phyloP scores from a whole-genome alignment of 352 stramenopile genomes.

The Elongisporangium undulatum region DNA sequence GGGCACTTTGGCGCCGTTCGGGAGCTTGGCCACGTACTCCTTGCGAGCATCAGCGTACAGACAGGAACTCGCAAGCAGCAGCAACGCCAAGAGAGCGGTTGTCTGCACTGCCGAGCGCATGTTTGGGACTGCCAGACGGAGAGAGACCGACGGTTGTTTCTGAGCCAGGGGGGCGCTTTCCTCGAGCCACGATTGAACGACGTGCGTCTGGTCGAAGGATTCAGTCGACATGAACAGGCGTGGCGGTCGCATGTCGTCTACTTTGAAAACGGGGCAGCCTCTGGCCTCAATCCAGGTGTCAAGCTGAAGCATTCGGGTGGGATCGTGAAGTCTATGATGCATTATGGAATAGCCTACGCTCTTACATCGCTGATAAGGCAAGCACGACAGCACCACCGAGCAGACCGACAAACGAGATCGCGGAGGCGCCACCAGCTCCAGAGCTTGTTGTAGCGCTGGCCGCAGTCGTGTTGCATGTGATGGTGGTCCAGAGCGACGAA shows the following conservation, averaged over 20 bases:
- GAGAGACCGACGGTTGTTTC: neutral
- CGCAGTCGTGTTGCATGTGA: constrained; percentile 15
- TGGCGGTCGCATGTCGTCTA: no score
- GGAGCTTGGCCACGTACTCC: constrained; percentile 15
- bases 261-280: no score
- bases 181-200: neutral
- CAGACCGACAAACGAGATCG: neutral
- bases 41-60: constrained; percentile 3
- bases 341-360: neutral
- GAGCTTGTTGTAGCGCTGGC: constrained; percentile 10
- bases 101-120: neutral
- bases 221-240: no score
- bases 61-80: neutral
- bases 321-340: neutral
- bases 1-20: constrained; percentile 24
- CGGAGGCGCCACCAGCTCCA: neutral
- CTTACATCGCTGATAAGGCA: neutral
- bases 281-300: no score
- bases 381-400: neutral
- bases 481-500: constrained; percentile 20
- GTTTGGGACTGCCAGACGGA: neutral
- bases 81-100: neutral
- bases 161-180: neutral
- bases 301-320: no score
- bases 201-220: neutral